These are phyloP conservation scores for Priceomyces haplophilus DNA, from an alignment of 805 yeast species.

Conservation along the genomic window DNA sequence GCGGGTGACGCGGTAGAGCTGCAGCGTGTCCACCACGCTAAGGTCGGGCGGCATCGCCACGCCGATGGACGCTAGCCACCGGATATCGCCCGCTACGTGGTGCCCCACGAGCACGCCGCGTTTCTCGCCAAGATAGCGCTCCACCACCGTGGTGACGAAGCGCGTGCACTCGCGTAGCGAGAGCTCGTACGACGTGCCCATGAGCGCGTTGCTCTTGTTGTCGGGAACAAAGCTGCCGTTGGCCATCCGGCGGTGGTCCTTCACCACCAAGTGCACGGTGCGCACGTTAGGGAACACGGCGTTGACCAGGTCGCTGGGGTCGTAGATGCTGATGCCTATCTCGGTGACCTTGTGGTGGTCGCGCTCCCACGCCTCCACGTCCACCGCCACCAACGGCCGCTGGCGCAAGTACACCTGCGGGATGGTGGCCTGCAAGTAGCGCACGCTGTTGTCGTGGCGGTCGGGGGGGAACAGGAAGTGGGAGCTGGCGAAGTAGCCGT, in stretches of 20 bases:
- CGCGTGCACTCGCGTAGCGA: conserved; percentile 30
- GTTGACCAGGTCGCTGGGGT: conserved; percentile 44
- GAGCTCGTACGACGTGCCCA: conserved; percentile 49
- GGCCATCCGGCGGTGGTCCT: conserved; percentile 35
- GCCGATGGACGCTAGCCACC: conserved; percentile 48
- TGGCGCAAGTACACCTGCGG: conserved; percentile 19
- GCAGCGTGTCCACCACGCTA: conserved; percentile 46
- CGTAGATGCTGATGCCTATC: conserved; percentile 55
- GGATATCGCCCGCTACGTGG: conserved; percentile 51
- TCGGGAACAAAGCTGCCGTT: conserved; percentile 58
- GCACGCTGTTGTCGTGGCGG: conserved; percentile 8
- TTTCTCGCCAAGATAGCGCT: conserved; percentile 35
- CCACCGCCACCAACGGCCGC: conserved; percentile 45
- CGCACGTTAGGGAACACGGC: conserved; percentile 40
- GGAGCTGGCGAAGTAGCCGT: conserved; percentile 18
- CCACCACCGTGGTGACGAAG: conserved; percentile 42
- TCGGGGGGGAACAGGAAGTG: conserved; percentile 18
- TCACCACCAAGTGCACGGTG: conserved; percentile 42
- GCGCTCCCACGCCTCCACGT: conserved; percentile 57
- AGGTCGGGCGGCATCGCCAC: conserved; percentile 40
- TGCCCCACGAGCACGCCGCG: conserved; percentile 57
- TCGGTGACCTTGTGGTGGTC: conserved; percentile 48
- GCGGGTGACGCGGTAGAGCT: conserved; percentile 41
- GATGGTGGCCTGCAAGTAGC: conserved; percentile 15
- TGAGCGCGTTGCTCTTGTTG: conserved; percentile 47